phyloP scores from a whole-genome alignment of 345 rosid genomes.

The Lagerstroemia speciosa region DNA sequence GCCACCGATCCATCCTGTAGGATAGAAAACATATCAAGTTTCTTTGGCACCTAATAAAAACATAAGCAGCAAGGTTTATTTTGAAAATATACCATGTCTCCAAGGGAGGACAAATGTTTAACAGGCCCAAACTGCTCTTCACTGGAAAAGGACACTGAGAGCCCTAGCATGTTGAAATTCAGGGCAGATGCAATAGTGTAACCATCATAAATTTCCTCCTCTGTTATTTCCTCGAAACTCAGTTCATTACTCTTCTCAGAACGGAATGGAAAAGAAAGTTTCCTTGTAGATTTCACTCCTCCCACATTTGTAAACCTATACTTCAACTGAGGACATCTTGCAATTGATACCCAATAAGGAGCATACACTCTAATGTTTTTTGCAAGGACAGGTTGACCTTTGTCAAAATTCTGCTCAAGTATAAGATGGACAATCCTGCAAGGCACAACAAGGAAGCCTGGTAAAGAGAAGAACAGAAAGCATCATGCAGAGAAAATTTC shows the following conservation, averaged over 20 bases:
- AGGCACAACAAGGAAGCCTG: conserved; percentile 11
- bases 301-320: conserved; percentile 46
- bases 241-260: conserved; percentile 33
- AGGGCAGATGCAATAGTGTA: conserved; percentile 84
- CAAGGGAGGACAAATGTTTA: conserved; percentile 80
- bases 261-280: conserved; percentile 43
- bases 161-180: conserved; percentile 62
- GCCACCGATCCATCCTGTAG: conserved; percentile 87
- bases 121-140: conserved; percentile 59
- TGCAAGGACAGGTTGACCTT: conserved; percentile 39
- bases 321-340: conserved; percentile 80
- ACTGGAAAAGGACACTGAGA: conserved; percentile 56
- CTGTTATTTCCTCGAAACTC: conserved; percentile 50
- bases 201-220: conserved; percentile 76
- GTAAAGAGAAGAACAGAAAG: conserved; percentile 7
- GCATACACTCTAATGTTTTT: conserved; percentile 75
- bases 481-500: not conserved
- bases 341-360: conserved; percentile 79
- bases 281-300: conserved; percentile 42
- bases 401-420: conserved; percentile 77
- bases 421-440: conserved; percentile 77
- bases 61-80: not conserved
- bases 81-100: conserved; percentile 63
- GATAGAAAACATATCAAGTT: conserved; percentile 10
- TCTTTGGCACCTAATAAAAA: not conserved